These are phyloP conservation scores for Fusarium sp. DNA, from an alignment of 2,329 filamentous ascomycete genomes.

Conservation along the genomic window DNA sequence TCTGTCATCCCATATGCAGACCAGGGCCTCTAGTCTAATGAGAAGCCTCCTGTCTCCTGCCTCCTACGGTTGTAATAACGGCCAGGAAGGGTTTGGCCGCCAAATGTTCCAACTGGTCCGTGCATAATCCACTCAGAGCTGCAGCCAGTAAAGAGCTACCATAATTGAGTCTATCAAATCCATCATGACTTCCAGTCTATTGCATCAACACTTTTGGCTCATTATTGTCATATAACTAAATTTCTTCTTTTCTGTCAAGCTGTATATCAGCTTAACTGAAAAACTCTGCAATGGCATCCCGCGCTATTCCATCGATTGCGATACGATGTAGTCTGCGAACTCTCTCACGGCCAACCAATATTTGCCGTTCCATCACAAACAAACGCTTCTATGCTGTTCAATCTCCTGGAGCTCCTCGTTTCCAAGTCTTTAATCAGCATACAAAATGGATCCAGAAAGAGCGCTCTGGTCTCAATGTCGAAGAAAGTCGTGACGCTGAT, in stretches of 20 bases:
- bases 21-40: slow-evolving; percentile 3
- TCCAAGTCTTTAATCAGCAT: slow-evolving; percentile 91
- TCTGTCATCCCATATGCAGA: slow-evolving; percentile 37
- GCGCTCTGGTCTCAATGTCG: slow-evolving; percentile 77
- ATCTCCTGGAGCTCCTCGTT: slow-evolving; percentile 78
- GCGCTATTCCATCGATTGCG: slow-evolving; percentile 42
- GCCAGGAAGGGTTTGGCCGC: slow-evolving; percentile 35
- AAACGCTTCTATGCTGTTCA: slow-evolving; percentile 80
- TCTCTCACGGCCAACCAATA: slow-evolving; percentile 34
- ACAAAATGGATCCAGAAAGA: slow-evolving; percentile 94
- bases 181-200: slow-evolving; percentile 46
- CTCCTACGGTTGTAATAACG: slow-evolving; percentile 17
- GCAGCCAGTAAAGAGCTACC: slow-evolving; percentile 40
- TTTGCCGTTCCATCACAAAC: slow-evolving; percentile 28
- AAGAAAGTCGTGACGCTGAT: slow-evolving; percentile 83
- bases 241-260: slow-evolving; percentile 1
- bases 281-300: slow-evolving; percentile 50
- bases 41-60: slow-evolving; percentile 40
- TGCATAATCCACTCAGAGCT: slow-evolving; percentile 36
- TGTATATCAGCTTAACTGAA: slow-evolving; percentile 24
- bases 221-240: slow-evolving; percentile 16
- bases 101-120: slow-evolving; percentile 32
- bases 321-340: slow-evolving; percentile 47
- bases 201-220: slow-evolving; percentile 30
- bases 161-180: slow-evolving; percentile 26